Base-by-base conservation (phyloP, 2,329 filamentous ascomycete species). In the Cyclaneusma minus region DNA sequence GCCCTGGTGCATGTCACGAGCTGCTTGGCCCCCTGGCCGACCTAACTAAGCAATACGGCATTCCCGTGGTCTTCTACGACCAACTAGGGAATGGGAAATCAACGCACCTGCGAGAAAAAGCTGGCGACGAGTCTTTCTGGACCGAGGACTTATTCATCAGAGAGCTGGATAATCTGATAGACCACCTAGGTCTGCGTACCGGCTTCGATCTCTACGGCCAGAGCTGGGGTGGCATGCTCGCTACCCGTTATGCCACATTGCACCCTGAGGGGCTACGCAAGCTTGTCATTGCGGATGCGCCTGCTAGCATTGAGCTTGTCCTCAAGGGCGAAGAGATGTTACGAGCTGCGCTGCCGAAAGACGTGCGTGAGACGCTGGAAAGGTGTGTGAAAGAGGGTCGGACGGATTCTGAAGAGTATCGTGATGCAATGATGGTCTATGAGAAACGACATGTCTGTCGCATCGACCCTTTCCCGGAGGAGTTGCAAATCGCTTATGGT, bases 161-260 rank as follows among this genome's bases (percentile, higher is more conserved):
- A 9, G 61, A 68, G 36, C 49, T 68, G 1, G 49, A 61, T 16
- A 65, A 64, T 30, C 46, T 68, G 1, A 32, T 62, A 5, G 18
- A 35, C 1, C 41, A 52, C 22, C 45, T 68, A 0, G 46, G 43
- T 0, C 48, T 68, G 16, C 37, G 39, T 12, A 27, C 42, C 2
- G 24, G 37, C 0, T 59, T 58, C 29, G 49, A 60, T 32, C 29
- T 66, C 0, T 46, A 57, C 1, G 62, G 63, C 2, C 59, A 67
- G 18, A 58, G 51, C 12, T 68, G 62, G 61, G 62, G 64, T 10
- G 64, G 57, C 0, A 63, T 67, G 56, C 42, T 67, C 1, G 59
- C 43, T 2, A 48, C 48, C 0, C 37, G 50, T 16, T 60, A 53
- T 43, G 60, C 60, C 0, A 47, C 49, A 4, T 36, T 39, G 7